Evolutionary conservation across 306 rosid genomes (phyloP), one percentile per base, ranked within the genome.

Genomic region (Dicorynia guianensis): DNA sequence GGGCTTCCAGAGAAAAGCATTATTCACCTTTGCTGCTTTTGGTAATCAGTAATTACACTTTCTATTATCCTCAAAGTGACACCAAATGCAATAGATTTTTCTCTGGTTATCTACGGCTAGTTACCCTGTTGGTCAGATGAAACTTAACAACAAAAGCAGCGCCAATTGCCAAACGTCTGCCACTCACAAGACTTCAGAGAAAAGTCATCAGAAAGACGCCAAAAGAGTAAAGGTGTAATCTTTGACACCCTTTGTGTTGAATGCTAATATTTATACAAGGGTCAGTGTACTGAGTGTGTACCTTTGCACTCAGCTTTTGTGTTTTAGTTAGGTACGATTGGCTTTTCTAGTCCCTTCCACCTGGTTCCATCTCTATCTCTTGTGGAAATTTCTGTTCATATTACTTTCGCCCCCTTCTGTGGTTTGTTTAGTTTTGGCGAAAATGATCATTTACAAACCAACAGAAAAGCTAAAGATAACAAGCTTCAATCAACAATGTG

Each of bases 311-410:
- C 30, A 25, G 30, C n/a, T 76, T 12, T 44, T 61, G 13, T 71
- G 35, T 38, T 35, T 11, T 6, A 18, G 14, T n/a, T 11, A 30
- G 58, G 10, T 30, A 47, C 17, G 46, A 8, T 14, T 72, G 56
- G 15, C 48, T 40, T 82, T 75, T 66, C 65, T 67, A 49, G 44
- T 1, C n/a, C 36, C 71, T 80, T 74, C 48, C 75, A 67, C 66
- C 4, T 33, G 17, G n/a, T 73, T 67, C 70, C 55, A 36, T 44
- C 8, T 55, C 67, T 52, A 55, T 42, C 38, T 50, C 19, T 39
- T 8, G 11, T 72, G 14, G 17, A 44, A 48, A 52, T 67, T 49
- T 50, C 46, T 14, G 36, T 74, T 67, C 38, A 30, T 13, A 33
- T 60, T 14, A 17, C 43, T 43, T 39, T 62, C 4, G 30, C 3